phyloP scores from a whole-genome alignment of 2,329 filamentous ascomycete genomes.

The Dothidotthia symphoricarpi region DNA sequence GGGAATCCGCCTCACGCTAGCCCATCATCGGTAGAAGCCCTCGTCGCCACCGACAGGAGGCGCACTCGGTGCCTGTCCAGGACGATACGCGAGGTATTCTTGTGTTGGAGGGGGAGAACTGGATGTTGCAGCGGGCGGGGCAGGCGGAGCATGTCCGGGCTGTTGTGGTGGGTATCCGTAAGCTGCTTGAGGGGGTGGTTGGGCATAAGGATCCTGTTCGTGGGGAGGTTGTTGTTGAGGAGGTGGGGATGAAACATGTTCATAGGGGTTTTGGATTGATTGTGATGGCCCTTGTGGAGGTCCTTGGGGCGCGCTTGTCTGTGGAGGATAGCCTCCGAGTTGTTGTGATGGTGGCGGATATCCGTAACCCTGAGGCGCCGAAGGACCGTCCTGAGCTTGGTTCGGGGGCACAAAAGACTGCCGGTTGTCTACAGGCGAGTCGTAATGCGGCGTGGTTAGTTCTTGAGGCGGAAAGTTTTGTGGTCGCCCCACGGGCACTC shows the following conservation, averaged over 20 bases:
- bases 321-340: conserved; percentile 26
- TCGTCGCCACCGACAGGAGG: conserved; percentile 35
- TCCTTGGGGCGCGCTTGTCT: conserved; percentile 11
- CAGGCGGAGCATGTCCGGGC: conserved; percentile 34
- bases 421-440: conserved; percentile 48
- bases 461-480: conserved; percentile 48
- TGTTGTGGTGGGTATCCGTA: conserved; percentile 37
- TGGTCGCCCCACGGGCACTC: conserved; percentile 34
- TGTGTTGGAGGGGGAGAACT: conserved; percentile 28
- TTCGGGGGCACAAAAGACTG: conserved; percentile 38
- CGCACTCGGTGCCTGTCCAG: conserved; percentile 32
- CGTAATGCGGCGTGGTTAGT: conserved; percentile 48
- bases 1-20: no score
- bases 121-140: conserved; percentile 23
- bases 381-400: conserved; percentile 26
- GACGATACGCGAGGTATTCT: conserved; percentile 36
- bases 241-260: conserved; percentile 29
- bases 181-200: conserved; percentile 25
- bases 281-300: conserved; percentile 17
- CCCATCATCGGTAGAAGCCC: conserved; percentile 31
- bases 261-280: conserved; percentile 26
- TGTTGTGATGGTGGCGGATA: conserved; percentile 23
- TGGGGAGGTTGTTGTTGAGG: conserved; percentile 19
- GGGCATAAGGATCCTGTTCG: conserved; percentile 31
- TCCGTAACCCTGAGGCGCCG: conserved; percentile 29